Percentiles rank a stretch among this genome's conserved stretches.
These are phyloP conservation scores for Dioszegia hungarica DNA, from an alignment of 768 basidiomycete species.

Conservation along the genomic window DNA sequence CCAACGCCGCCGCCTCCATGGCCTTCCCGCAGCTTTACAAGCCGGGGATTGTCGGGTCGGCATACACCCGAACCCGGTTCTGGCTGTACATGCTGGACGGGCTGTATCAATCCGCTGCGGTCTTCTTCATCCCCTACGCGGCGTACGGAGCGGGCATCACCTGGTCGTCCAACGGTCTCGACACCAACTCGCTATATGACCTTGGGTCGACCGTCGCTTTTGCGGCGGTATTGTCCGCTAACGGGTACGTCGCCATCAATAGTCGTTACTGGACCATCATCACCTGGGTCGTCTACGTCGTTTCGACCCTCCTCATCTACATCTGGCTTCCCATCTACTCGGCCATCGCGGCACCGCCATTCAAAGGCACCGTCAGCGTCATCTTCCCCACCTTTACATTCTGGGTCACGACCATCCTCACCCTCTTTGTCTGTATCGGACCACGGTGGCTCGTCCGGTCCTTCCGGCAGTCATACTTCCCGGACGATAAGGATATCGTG, in stretches of 20 bases:
- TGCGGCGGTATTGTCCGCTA: constrained; percentile 80
- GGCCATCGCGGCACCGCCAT: constrained; percentile 66
- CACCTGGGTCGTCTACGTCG: constrained; percentile 26
- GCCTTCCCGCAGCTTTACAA: constrained; percentile 95
- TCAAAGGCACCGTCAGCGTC: constrained; percentile 65
- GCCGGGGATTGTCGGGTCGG: constrained; percentile 85
- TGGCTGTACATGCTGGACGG: constrained; percentile 95
- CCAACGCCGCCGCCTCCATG: constrained; percentile 79
- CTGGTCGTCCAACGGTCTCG: constrained; percentile 63
- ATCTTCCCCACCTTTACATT: constrained; percentile 75
- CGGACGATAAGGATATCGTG: constrained; percentile 82
- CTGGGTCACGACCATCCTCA: constrained; percentile 72
- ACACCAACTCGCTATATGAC: constrained; percentile 73
- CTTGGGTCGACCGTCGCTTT: constrained; percentile 89
- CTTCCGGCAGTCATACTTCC: constrained; percentile 63
- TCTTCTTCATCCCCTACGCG: constrained; percentile 77
- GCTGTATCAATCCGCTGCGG: constrained; percentile 80
- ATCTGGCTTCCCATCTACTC: constrained; percentile 88
- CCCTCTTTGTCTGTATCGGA: constrained; percentile 66
- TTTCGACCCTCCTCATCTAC: constrained; percentile 56
- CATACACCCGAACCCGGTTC: constrained; percentile 86
- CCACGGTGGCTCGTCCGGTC: constrained; percentile 79
- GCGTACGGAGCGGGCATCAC: constrained; percentile 58
- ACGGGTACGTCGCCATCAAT: constrained; percentile 82
- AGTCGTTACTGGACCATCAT: constrained; percentile 70